Base-by-base conservation (phyloP, 768 basidiomycete species). In the Russula abietina region DNA sequence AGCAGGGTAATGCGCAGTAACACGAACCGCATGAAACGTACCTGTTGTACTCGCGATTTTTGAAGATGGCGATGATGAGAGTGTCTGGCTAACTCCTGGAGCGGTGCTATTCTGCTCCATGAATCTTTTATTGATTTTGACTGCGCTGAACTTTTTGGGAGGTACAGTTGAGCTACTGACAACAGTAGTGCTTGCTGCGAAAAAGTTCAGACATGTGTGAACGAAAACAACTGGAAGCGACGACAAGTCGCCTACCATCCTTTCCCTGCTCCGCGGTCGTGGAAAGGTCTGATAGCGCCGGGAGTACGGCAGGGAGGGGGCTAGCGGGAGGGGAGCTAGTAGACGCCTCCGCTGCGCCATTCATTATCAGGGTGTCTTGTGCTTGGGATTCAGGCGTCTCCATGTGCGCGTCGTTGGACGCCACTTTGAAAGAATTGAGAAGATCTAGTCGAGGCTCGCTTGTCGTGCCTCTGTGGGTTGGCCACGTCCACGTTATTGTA, bases 91-190 rank as follows among this genome's bases (percentile, higher is more conserved):
- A 28, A 83, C 72, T 52, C 77, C 75, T 28, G 85, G 78, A 46
- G 84, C 77, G 48, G 86, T 74, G 7, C 85, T 85, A 59, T 88
- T 89, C 81, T 95, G 96, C 78, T 93, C 90, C 48, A 98, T 78
- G 74, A 98, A 98, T 75, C 91, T 93, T 84, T 94, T 96, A 79
- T 92, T 96, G 74, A 98, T 92, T 72, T 93, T 93, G 65, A 93
- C 84, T 32, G 92, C 84, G 71, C 79, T 91, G 75, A 94, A 95
- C 70, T 88, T 86, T 80, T 98, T 98, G 33, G 83, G 82, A 65
- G 84, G 87, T 2, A 82, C 81, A 57, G 69, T 68, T 60, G 69
- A 70, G 24, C 71, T 55, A 26, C 67, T 66, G 3, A 68, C 60
- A 1, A 61, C 60, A 55, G 60, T 56, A 46, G 68, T 54, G 24